Conservation (phyloP, 352 stramenopile species). For the Pythium utonaiense region DNA sequence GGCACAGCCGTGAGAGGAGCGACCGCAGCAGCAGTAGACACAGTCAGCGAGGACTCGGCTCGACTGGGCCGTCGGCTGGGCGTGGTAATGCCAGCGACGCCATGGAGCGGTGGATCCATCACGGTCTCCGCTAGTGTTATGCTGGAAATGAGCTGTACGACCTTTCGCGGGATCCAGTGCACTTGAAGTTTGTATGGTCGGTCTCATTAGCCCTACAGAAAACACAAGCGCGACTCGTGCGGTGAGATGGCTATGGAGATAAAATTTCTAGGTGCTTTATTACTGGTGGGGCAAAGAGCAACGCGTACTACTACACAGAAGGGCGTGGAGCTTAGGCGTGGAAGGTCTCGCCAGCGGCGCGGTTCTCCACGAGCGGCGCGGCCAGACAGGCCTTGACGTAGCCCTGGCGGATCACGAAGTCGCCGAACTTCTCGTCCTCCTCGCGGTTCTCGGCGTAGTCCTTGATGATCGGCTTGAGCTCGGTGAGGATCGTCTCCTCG, state of each 20-base stretch:
- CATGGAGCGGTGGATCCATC: not conserved
- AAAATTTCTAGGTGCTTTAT: not conserved
- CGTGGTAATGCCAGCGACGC: not conserved
- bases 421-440: constrained; percentile 73
- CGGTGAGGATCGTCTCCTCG: constrained; percentile 71
- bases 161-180: not conserved
- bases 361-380: constrained; percentile 55
- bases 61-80: not conserved
- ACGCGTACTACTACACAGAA: not conserved
- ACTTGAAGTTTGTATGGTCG: not conserved
- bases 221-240: too few species aligned
- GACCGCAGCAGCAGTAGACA: not conserved
- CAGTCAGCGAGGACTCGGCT: not conserved
- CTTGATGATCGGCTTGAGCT: constrained; percentile 73
- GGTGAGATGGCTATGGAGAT: too few species aligned
- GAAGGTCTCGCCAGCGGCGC: constrained; percentile 64
- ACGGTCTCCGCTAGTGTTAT: not conserved
- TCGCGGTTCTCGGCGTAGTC: constrained; percentile 68
- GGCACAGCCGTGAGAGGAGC: not conserved
- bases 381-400: constrained; percentile 70
- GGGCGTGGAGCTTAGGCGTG: constrained; percentile 36
- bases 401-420: constrained; percentile 76
- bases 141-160: too few species aligned
- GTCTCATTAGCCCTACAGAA: too few species aligned
- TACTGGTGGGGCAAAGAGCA: not conserved